Evolutionary conservation across 306 rosid genomes (phyloP), one percentile per base, ranked within the genome.

Genomic region (Boehmeria nivea): DNA sequence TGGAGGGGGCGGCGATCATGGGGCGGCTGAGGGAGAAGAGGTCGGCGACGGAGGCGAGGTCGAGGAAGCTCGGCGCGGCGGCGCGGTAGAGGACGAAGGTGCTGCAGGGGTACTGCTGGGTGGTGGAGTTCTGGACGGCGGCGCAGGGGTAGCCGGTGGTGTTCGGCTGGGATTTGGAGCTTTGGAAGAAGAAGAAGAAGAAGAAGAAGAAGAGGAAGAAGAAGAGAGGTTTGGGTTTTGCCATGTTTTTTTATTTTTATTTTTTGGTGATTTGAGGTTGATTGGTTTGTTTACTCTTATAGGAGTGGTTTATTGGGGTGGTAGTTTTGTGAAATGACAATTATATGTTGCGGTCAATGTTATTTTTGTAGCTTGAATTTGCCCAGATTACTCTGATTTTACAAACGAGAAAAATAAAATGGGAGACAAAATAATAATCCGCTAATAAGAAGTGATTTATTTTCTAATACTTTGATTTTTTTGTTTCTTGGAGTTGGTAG

Each of bases 1-100:
- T 91, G 64, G 85, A 80, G 6, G 85, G 85, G 0, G 52, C 19
- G 0, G 98, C 51, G 8, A 91, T 84, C 71, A 64, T 55, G 52
- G 69, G 77, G 25, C 96, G 83, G 72, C 95, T 84, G 11, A 87
- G 43, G 7, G 69, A 48, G 67, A 91, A 91, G 58, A 91, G 98
- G 66, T 91, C 98, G 2, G 40, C 94, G 12, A 91, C 56, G 70
- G 96, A n/a, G 19, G 74, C 95, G 8, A 91, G 70, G 72, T 87
- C 84, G 3, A 82, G 83, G 51, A 78, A 87, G 52, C 78, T 23
- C 3, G 98, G 95, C 6, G 72, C 9, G 2, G 20, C 7, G 34
- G 95, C 89, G 18, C 72, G 46, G 82, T 87, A 91, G 60, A 68
- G 81, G 55, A 74, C 93, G 46, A 84, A 91, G 52, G 96, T 47